These are phyloP conservation scores for Mixia osmundae DNA, from an alignment of 1,284 basidiomycete species.

Conservation along the genomic window DNA sequence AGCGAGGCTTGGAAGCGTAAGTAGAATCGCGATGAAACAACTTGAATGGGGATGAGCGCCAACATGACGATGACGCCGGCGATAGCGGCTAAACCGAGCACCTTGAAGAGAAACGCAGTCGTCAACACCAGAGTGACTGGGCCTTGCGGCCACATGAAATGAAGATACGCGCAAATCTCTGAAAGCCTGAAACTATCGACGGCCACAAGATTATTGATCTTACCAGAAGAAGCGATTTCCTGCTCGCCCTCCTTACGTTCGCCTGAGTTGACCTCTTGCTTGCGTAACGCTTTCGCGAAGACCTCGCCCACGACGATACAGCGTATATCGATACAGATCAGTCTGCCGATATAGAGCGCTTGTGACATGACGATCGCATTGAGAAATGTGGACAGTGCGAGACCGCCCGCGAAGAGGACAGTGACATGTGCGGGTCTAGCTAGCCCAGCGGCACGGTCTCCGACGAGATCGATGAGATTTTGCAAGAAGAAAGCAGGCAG, in stretches of 20 bases:
- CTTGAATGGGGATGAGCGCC: slow-evolving; percentile 23
- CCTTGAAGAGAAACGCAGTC: slow-evolving; percentile 25
- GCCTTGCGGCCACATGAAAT: slow-evolving; percentile 22
- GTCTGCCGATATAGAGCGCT: slow-evolving; percentile 27
- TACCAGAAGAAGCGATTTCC: slow-evolving; percentile 24
- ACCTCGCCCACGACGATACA: slow-evolving; percentile 31
- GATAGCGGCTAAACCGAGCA: slow-evolving; percentile 26
- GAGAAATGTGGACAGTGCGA: slow-evolving; percentile 26
- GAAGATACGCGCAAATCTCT: slow-evolving; percentile 21
- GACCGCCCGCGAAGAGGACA: slow-evolving; percentile 27
- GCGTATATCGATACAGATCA: slow-evolving; percentile 26
- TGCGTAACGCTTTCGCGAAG: slow-evolving; percentile 30
- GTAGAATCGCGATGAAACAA: slow-evolving; percentile 24
- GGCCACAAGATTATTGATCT: slow-evolving; percentile 31
- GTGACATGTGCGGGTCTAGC: slow-evolving; percentile 27
- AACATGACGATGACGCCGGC: slow-evolving; percentile 25
- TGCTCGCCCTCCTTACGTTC: slow-evolving; percentile 10
- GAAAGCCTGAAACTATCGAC: slow-evolving; percentile 28
- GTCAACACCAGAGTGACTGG: slow-evolving; percentile 27
- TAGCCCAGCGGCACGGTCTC: slow-evolving; percentile 15
- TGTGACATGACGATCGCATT: slow-evolving; percentile 24
- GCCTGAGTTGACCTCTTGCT: slow-evolving; percentile 27
- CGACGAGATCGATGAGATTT: slow-evolving; percentile 27
- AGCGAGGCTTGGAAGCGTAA: slow-evolving; percentile 25
- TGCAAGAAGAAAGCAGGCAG: slow-evolving; percentile 29